Percentiles rank a stretch among this genome's conserved stretches.
These are phyloP conservation scores for Syzygium oleosum DNA, from an alignment of 345 rosid genomes.

Conservation along the genomic window DNA sequence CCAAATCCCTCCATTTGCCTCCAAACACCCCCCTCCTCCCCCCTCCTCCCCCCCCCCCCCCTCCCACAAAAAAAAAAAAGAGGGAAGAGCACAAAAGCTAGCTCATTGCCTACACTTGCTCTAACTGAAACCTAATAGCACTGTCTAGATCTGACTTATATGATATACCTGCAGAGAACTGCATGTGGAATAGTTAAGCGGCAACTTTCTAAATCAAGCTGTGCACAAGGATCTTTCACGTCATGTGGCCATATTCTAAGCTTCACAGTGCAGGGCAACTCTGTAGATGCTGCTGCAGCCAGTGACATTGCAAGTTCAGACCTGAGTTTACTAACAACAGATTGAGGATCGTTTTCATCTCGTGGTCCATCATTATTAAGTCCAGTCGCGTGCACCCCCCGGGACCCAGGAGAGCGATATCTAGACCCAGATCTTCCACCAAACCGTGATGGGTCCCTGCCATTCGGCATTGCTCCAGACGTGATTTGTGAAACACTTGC, in stretches of 20 bases:
- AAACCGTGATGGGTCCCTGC: constrained; percentile 10
- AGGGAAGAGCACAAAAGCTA: background rate
- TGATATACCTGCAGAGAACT: constrained; percentile 83
- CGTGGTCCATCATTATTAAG: constrained; percentile 16
- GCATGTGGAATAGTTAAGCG: constrained; percentile 80
- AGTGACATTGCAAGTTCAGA: constrained; percentile 73
- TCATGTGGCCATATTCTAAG: constrained; percentile 86
- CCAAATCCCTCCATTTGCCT: background rate
- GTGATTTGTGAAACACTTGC: constrained; percentile 5
- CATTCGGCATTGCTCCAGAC: constrained; percentile 10
- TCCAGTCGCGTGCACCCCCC: constrained; percentile 9
- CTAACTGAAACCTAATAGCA: background rate
- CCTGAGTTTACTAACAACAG: constrained; percentile 51
- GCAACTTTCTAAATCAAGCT: constrained; percentile 54
- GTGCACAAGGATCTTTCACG: constrained; percentile 57
- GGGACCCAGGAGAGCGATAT: constrained; percentile 23
- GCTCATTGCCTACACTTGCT: background rate
- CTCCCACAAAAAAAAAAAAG: background rate
- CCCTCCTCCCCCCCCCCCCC: background rate
- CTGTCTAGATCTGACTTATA: background rate
- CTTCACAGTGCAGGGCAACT: constrained; percentile 93
- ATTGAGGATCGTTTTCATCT: constrained; percentile 32
- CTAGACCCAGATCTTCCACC: constrained; percentile 30
- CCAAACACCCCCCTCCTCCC: background rate
- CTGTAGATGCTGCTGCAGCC: constrained; percentile 81